Conservation (phyloP, 2,329 filamentous ascomycete species). For the Diaporthe nobilis region DNA sequence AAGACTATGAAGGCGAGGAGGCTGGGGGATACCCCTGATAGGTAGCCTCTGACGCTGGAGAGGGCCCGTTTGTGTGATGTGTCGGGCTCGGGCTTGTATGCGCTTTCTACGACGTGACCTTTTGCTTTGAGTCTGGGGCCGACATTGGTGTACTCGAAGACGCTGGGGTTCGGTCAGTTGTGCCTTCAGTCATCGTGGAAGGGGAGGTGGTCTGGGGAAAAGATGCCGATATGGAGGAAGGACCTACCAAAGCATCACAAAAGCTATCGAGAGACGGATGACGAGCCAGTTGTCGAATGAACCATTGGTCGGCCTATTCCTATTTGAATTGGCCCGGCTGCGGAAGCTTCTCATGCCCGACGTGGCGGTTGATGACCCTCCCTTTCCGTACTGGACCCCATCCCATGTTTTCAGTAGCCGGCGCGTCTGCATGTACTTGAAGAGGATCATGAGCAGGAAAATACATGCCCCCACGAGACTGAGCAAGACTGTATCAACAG, state of each 20-base stretch:
- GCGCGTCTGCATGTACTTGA: constrained; percentile 39
- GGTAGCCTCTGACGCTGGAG: constrained; percentile 43
- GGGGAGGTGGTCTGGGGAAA: not conserved
- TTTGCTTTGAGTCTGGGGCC: constrained; percentile 26
- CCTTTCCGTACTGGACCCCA: constrained; percentile 18
- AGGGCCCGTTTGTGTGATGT: constrained; percentile 32
- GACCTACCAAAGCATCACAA: constrained; percentile 37
- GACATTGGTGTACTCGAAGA: constrained; percentile 40
- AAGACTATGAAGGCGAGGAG: constrained; percentile 47
- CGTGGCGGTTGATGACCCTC: not conserved
- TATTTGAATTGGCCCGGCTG: constrained; percentile 23
- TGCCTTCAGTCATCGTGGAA: not conserved
- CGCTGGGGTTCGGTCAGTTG: constrained; percentile 6
- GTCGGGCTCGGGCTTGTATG: constrained; percentile 38
- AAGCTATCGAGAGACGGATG: constrained; percentile 38
- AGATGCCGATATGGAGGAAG: not conserved
- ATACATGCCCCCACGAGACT: constrained; percentile 35
- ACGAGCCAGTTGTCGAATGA: constrained; percentile 41
- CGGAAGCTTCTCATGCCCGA: constrained; percentile 16
- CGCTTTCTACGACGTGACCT: constrained; percentile 54
- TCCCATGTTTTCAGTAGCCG: constrained; percentile 32
- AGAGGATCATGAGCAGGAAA: constrained; percentile 39
- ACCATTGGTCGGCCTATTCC: not conserved
- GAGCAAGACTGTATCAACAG: constrained; percentile 1
- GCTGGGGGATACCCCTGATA: constrained; percentile 47